phyloP scores from a whole-genome alignment of 1,139 yeast species.

The Nakaseomyces bracarensis region DNA sequence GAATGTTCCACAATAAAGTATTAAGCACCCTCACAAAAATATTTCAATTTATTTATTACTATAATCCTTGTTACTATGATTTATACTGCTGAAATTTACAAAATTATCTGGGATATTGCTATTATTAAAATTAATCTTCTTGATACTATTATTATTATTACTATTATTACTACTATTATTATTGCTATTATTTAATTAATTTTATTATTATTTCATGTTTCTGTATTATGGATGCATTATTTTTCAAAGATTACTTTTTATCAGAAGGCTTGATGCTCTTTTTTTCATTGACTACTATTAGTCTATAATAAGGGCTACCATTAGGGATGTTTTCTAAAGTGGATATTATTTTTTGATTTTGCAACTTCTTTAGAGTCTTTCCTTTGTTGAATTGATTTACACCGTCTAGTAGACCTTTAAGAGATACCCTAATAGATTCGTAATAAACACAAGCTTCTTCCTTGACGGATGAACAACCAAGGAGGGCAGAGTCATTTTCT shows the following conservation, averaged over 20 bases:
- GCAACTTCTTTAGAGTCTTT: not conserved
- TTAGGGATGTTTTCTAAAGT: not conserved
- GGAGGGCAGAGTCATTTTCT: not conserved
- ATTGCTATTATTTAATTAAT: no score
- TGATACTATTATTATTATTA: no score
- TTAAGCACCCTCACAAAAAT: not conserved
- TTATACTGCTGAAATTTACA: no score
- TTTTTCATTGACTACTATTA: not conserved
- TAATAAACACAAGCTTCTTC: not conserved
- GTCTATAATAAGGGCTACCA: not conserved
- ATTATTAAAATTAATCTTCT: no score
- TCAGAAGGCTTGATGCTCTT: not conserved
- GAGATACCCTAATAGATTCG: not conserved
- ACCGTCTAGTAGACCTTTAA: not conserved
- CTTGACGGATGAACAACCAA: conserved; percentile 1
- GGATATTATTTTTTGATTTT: not conserved
- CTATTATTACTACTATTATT: no score
- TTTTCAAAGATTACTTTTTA: not conserved
- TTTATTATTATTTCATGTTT: no score
- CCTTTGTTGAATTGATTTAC: not conserved
- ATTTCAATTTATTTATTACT: no score
- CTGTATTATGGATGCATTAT: not conserved
- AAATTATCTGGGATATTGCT: no score
- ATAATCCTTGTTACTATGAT: no score
- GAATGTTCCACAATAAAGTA: not conserved